Evolutionary conservation across 164 flowering plant species (phyloP), one percentile per base, ranked within the genome.

Genomic region (Vitis cinerea): DNA sequence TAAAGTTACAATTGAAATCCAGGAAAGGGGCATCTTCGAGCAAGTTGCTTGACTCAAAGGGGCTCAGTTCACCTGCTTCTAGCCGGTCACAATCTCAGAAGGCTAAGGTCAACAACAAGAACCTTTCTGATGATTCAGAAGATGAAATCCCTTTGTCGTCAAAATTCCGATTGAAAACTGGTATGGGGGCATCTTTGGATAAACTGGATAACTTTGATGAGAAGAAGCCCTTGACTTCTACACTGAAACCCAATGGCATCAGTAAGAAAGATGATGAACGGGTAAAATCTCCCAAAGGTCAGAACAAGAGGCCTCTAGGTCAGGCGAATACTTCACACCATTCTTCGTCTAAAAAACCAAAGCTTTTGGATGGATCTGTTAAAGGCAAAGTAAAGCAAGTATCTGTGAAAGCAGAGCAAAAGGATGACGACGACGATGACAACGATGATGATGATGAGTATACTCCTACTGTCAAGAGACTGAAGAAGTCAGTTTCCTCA

Each of bases 231-330:
- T 68, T 84, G 62, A 56, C 78, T 70, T 76, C 80, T 13, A 86
- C 77, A 74, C 16, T 74, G 49, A 85, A 72, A 74, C 87, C 81
- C 69, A 95, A 91, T 89, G 98, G 98, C 72, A 83, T 85, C 15
- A 73, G 61, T 44, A 69, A 70, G 55, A 81, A 61, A 60, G 83
- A 79, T 30, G 74, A 61, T 53, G 77, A 71, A 23, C 27, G 27
- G 69, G 62, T 60, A 30, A 86, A 84, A 50, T 71, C 80, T 31
- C 66, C 81, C 16, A 30, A 71, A 49, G 51, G 66, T n/a, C 66
- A 84, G 59, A 81, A 69, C 68, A 94, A 94, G 84, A 93, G 99
- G 80, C 88, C 90, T 65, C 63, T 77, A 50, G 83, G 74, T 65
- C 83, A 79, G 16, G 67, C 50, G 29, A 70, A 58, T 71, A 82